Evolutionary conservation across 2,329 filamentous ascomycete genomes (phyloP).

Genomic region (Paecilomyces variotii): DNA sequence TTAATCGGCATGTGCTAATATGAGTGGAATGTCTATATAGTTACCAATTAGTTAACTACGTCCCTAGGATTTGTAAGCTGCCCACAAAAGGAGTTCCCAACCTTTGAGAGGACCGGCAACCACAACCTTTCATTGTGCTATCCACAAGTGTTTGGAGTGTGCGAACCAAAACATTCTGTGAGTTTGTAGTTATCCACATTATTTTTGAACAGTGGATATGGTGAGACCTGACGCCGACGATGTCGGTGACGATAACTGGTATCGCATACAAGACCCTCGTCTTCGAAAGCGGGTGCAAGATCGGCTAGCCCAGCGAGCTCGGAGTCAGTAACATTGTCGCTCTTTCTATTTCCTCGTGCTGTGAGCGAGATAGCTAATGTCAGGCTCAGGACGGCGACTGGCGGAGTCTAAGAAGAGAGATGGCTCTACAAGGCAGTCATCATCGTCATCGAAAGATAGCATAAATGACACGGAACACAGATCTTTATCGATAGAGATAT

Average conservation of each 20-base stretch:
- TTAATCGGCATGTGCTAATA: no score
- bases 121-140: background rate
- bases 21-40: no score
- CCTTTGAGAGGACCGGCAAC: no score
- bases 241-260: conserved; percentile 17
- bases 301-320: conserved; percentile 30
- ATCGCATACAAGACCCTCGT: conserved; percentile 25
- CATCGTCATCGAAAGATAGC: background rate
- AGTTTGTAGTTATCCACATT: no score
- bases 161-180: no score
- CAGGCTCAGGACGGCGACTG: background rate
- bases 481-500: background rate
- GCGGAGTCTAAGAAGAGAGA: conserved; percentile 3
- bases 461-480: background rate
- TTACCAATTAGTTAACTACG: background rate
- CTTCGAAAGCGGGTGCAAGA: conserved; percentile 35
- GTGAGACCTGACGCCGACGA: background rate
- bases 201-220: background rate
- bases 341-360: background rate
- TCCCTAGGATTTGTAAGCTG: background rate
- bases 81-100: background rate
- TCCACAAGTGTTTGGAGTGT: background rate
- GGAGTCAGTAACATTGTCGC: conserved; percentile 17
- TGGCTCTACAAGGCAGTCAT: background rate
- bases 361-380: background rate